These are phyloP conservation scores for Anisodus acutangulus DNA, from an alignment of 257 asterid species.

Conservation along the genomic window DNA sequence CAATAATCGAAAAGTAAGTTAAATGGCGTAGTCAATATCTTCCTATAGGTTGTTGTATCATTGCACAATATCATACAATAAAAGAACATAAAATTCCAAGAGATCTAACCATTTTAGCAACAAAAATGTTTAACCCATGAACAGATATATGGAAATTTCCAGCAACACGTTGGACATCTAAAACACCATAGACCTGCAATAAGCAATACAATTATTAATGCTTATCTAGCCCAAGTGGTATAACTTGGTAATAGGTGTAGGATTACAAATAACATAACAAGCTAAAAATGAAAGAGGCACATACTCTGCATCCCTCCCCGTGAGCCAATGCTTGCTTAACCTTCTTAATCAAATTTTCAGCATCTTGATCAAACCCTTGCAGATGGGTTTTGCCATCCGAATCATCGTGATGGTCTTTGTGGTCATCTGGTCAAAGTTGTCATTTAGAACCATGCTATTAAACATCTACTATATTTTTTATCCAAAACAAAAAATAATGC, in stretches of 20 bases:
- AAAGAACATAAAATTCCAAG: too few relatives aligned
- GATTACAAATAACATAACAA: constrained; percentile 23
- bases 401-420: constrained; percentile 73
- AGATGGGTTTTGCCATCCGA: too few relatives aligned
- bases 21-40: too few relatives aligned
- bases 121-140: too few relatives aligned
- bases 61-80: too few relatives aligned
- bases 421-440: constrained; percentile 60
- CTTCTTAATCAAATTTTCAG: constrained; percentile 74
- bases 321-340: constrained; percentile 85
- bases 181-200: constrained; percentile 86
- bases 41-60: too few relatives aligned
- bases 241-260: constrained; percentile 13
- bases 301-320: constrained; percentile 97
- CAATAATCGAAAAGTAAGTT: too few relatives aligned
- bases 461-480: not conserved
- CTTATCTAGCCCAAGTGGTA: not conserved
- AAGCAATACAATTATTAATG: constrained; percentile 20
- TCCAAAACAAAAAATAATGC: not conserved
- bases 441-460: constrained; percentile 4
- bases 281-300: constrained; percentile 30
- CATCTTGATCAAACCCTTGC: constrained; percentile 79
- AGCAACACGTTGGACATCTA: constrained; percentile 99
- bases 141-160: constrained; percentile 99
- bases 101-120: too few relatives aligned